These are phyloP conservation scores for Fusarium cicatricum DNA, from an alignment of 2,329 filamentous ascomycete species.

Conservation along the genomic window DNA sequence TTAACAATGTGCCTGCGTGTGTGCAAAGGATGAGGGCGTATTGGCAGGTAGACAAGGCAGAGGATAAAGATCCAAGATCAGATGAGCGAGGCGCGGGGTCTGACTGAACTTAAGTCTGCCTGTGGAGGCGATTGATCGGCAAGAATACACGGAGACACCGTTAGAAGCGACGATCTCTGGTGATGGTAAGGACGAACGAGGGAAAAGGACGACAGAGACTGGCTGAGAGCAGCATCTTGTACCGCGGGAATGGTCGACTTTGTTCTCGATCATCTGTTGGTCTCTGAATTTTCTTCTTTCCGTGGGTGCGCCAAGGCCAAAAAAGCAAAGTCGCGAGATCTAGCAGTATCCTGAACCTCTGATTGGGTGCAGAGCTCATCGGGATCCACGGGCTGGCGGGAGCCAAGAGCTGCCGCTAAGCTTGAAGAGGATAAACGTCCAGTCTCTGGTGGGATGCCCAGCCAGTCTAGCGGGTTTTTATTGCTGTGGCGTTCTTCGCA, in stretches of 20 bases:
- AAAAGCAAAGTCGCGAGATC: slow-evolving; percentile 26
- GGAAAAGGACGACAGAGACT: slow-evolving; percentile 2
- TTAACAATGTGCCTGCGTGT: slow-evolving; percentile 49
- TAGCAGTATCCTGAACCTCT: neutral
- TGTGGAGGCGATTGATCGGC: slow-evolving; percentile 23
- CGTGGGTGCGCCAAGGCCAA: slow-evolving; percentile 12
- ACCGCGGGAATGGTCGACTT: neutral
- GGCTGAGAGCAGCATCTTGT: slow-evolving; percentile 19
- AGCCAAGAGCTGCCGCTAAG: slow-evolving; percentile 32
- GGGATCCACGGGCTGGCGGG: slow-evolving; percentile 29
- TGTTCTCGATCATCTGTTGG: slow-evolving; percentile 29
- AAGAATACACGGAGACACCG: slow-evolving; percentile 24
- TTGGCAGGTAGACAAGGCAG: slow-evolving; percentile 32
- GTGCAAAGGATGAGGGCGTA: slow-evolving; percentile 12
- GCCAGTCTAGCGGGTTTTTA: slow-evolving; percentile 8
- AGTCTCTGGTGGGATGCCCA: slow-evolving; percentile 11
- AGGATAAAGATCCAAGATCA: neutral
- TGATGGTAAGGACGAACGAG: neutral
- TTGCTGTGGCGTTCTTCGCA: slow-evolving; percentile 21
- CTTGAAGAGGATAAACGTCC: slow-evolving; percentile 23
- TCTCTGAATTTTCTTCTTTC: slow-evolving; percentile 28
- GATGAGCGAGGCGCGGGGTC: neutral
- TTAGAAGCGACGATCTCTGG: slow-evolving; percentile 26
- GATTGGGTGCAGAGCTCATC: slow-evolving; percentile 7
- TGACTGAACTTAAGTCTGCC: neutral